Percentiles rank a stretch among this genome's conserved stretches.
Conservation (phyloP, 2,329 filamentous ascomycete species). For the Colletotrichum liaoningense region DNA sequence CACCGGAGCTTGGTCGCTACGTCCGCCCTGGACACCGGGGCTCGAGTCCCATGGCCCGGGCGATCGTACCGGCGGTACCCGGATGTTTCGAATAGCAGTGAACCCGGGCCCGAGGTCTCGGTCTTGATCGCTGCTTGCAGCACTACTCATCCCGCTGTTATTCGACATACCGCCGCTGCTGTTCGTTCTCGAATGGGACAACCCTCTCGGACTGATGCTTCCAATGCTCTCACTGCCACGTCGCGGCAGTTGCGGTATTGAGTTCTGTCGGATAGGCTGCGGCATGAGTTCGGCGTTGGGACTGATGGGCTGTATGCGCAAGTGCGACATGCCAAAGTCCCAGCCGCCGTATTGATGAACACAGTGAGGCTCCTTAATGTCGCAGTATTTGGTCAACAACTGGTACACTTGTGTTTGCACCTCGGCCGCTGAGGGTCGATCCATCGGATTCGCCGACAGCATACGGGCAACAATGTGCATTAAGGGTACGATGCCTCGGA, state of each 20-base stretch:
- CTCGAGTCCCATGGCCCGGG: constrained; percentile 32
- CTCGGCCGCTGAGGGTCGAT: constrained; percentile 64
- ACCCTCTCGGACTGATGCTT: constrained; percentile 39
- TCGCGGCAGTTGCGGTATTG: constrained; percentile 30
- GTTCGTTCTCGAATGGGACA: constrained; percentile 44
- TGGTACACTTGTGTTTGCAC: constrained; percentile 65
- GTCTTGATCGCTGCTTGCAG: constrained; percentile 34
- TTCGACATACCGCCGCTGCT: constrained; percentile 51
- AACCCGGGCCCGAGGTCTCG: constrained; percentile 31
- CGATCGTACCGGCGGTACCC: constrained; percentile 30
- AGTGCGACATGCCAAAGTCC: constrained; percentile 44
- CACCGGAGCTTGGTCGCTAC: constrained; percentile 32
- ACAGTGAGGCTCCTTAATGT: constrained; percentile 63
- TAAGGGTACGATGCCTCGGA: constrained; percentile 63
- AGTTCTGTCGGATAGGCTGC: constrained; percentile 29
- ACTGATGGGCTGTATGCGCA: constrained; percentile 35
- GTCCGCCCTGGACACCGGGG: constrained; percentile 22
- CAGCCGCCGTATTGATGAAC: constrained; percentile 59
- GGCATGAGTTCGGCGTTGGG: constrained; percentile 28
- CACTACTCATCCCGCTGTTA: constrained; percentile 45
- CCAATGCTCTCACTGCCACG: constrained; percentile 34
- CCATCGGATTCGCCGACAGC: constrained; percentile 62
- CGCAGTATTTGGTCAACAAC: constrained; percentile 61
- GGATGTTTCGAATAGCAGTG: constrained; percentile 33
- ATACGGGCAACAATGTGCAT: constrained; percentile 65